These are phyloP conservation scores for Tricholoma saponaceum DNA, from an alignment of 768 basidiomycete genomes.

Conservation along the genomic window DNA sequence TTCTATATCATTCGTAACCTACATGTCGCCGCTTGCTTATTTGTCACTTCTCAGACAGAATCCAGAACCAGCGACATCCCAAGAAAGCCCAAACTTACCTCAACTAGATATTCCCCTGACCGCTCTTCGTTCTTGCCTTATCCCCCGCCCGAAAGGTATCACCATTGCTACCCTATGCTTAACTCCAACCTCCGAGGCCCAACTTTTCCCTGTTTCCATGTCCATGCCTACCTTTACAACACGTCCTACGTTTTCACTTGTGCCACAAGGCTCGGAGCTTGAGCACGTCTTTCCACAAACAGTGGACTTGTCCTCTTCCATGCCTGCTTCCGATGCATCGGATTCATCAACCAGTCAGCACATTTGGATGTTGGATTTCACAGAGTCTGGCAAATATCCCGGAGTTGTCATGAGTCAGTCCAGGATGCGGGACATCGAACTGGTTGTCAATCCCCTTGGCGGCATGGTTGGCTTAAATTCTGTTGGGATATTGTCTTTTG, in stretches of 20 bases:
- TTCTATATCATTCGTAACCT: conserved; percentile 67
- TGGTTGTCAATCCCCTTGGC: conserved; percentile 53
- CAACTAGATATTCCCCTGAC: conserved; percentile 50
- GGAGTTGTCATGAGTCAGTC: conserved; percentile 74
- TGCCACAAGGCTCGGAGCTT: conserved; percentile 38
- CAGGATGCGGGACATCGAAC: conserved; percentile 70
- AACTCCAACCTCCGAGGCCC: conserved; percentile 26
- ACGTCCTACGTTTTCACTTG: conserved; percentile 54
- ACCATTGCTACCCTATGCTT: conserved; percentile 54
- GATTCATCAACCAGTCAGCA: conserved; percentile 24
- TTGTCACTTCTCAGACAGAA: conserved; percentile 49
- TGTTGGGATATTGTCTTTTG: conserved; percentile 42
- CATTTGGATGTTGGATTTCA: conserved; percentile 74
- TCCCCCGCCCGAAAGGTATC: conserved; percentile 39
- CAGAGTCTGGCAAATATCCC: conserved; percentile 41
- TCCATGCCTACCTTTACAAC: conserved; percentile 41
- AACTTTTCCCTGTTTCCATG: conserved; percentile 39
- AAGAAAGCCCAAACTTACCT: conserved; percentile 22
- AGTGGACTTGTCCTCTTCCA: conserved; percentile 25
- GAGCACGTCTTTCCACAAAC: conserved; percentile 50
- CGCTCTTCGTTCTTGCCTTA: conserved; percentile 44
- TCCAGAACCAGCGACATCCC: conserved; percentile 12
- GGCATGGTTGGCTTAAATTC: conserved; percentile 38
- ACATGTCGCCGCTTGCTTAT: conserved; percentile 68
- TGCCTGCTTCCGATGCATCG: conserved; percentile 12